Conservation (phyloP, 2,329 filamentous ascomycete genomes). For the Alternaria arbusti region DNA sequence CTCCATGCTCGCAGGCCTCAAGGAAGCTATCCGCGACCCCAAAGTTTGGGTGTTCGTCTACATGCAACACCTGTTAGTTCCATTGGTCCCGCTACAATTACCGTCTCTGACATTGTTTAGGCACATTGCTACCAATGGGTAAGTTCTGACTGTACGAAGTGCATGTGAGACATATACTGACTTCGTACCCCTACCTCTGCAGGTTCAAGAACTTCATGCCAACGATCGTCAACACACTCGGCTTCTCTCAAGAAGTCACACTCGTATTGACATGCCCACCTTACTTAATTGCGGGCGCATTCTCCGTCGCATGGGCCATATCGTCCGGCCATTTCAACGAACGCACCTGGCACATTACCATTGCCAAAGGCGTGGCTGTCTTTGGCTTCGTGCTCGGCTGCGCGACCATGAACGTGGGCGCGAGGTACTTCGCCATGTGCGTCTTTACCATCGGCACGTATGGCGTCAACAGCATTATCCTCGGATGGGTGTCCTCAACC, state of each 20-base stretch:
- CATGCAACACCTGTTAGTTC: slow-evolving; percentile 43
- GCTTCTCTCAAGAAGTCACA: slow-evolving; percentile 58
- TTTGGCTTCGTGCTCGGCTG: slow-evolving; percentile 48
- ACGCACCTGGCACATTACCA: slow-evolving; percentile 50
- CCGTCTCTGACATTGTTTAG: slow-evolving; percentile 46
- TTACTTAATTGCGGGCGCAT: slow-evolving; percentile 19
- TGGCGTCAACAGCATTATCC: slow-evolving; percentile 37
- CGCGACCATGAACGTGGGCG: slow-evolving; percentile 47
- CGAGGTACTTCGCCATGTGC: slow-evolving; percentile 34
- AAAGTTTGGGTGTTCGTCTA: slow-evolving; percentile 61
- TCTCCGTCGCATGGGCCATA: slow-evolving; percentile 38
- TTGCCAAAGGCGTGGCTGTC: slow-evolving; percentile 44
- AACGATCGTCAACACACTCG: slow-evolving; percentile 58
- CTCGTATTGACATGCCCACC: slow-evolving; percentile 55
- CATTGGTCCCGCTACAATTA: slow-evolving; percentile 61
- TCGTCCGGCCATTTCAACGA: slow-evolving; percentile 50
- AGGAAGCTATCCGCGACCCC: slow-evolving; percentile 56
- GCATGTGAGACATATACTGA: not conserved
- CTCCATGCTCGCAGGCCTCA: slow-evolving; percentile 46
- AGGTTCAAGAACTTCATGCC: slow-evolving; percentile 51
- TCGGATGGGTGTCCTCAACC: slow-evolving; percentile 52
- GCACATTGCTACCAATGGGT: not conserved
- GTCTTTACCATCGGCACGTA: slow-evolving; percentile 17
- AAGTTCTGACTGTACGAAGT: slow-evolving; percentile 24
- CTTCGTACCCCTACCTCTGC: not conserved